Percentiles rank a stretch among this genome's conserved stretches.
These are phyloP conservation scores for Cladosporium sphaerospermum DNA, from an alignment of 2,329 filamentous ascomycete genomes.

Conservation along the genomic window DNA sequence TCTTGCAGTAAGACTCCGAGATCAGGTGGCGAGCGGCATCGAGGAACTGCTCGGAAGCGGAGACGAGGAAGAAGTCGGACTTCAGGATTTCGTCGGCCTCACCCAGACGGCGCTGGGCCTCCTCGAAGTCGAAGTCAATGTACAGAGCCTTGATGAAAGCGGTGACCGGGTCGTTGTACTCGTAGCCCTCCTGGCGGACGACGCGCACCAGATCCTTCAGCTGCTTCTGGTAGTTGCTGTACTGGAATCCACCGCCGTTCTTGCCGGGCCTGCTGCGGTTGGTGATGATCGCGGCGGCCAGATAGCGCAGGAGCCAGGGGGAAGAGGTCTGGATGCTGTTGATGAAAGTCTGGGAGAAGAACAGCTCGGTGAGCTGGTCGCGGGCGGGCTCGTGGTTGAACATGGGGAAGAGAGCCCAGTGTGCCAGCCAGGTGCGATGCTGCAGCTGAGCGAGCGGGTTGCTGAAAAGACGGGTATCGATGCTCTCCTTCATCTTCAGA, in stretches of 20 bases:
- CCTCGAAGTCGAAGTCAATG: slow-evolving; percentile 94
- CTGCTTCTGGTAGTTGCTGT: slow-evolving; percentile 97
- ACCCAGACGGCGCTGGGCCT: slow-evolving; percentile 80
- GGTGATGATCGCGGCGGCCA: slow-evolving; percentile 90
- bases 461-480: slow-evolving; percentile 92
- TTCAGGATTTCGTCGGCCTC: slow-evolving; percentile 87
- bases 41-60: slow-evolving; percentile 79
- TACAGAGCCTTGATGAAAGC: slow-evolving; percentile 95
- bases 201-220: slow-evolving; percentile 95
- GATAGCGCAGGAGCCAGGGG: slow-evolving; percentile 93
- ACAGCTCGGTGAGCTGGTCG: slow-evolving; percentile 86
- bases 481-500: slow-evolving; percentile 81
- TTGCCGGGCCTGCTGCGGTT: slow-evolving; percentile 71
- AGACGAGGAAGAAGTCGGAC: slow-evolving; percentile 90
- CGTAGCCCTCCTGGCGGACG: slow-evolving; percentile 93
- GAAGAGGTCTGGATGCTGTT: slow-evolving; percentile 98
- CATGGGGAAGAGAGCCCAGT: slow-evolving; percentile 98
- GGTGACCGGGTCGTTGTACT: slow-evolving; percentile 93
- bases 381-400: slow-evolving; percentile 94
- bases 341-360: slow-evolving; percentile 96
- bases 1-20: slow-evolving; percentile 99
- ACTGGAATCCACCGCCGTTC: slow-evolving; percentile 83
- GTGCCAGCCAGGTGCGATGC: slow-evolving; percentile 93
- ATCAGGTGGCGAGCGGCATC: slow-evolving; percentile 93
- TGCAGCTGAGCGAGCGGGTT: slow-evolving; percentile 92